Conservation (phyloP, 306 rosid species). For the Inga oerstediana region DNA sequence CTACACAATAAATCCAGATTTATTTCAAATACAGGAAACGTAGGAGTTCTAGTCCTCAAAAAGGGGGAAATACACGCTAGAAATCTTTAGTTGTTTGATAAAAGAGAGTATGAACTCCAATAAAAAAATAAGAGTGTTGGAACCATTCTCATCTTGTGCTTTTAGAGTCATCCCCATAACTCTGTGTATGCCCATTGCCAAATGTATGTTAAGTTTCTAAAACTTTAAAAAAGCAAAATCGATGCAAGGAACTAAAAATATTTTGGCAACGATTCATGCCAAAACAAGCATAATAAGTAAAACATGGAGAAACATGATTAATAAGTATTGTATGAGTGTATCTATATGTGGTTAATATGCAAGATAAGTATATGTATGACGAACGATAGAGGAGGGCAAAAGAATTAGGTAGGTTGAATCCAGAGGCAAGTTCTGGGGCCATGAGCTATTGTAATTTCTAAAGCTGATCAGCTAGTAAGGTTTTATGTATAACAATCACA, state of each 20-base stretch:
- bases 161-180: neutral
- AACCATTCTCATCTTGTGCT: neutral
- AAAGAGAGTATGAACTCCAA: too few species aligned
- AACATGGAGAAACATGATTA: neutral
- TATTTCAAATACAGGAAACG: neutral
- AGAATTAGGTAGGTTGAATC: neutral
- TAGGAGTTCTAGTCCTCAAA: neutral
- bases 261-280: neutral
- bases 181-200: neutral
- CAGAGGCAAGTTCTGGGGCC: neutral
- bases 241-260: neutral
- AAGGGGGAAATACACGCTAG: too few species aligned
- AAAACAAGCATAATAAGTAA: neutral
- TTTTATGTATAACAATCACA: neutral
- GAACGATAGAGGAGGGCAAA: neutral
- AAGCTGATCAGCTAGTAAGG: slow-evolving; percentile 2
- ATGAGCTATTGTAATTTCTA: neutral
- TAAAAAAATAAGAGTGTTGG: neutral
- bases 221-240: neutral
- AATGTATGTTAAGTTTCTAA: neutral
- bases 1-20: neutral
- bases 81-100: neutral
- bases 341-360: neutral
- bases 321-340: neutral
- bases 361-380: neutral